Evolutionary conservation across 495 filamentous ascomycete genomes (phyloP).

Genomic region (Xylaria longipes): DNA sequence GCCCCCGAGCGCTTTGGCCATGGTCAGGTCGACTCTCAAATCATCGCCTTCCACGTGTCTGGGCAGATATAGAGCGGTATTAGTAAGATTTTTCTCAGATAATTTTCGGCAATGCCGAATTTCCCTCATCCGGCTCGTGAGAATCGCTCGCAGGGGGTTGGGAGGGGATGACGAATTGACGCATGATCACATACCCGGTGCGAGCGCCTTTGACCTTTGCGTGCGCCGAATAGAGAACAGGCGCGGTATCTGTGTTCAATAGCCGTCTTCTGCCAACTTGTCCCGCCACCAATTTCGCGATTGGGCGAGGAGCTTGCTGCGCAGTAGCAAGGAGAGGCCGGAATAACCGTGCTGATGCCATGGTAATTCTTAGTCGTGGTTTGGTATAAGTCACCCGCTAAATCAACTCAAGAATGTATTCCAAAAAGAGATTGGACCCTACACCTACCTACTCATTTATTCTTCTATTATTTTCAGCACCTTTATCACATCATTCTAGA

Average conservation of each 20-base stretch:
- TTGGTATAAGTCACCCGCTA: neutral
- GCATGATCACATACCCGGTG: slow-evolving; percentile 19
- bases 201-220: slow-evolving; percentile 26
- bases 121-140: neutral
- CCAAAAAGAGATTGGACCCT: neutral
- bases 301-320: neutral
- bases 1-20: slow-evolving; percentile 27
- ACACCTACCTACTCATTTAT: neutral
- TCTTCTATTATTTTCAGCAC: neutral
- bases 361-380: neutral
- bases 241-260: slow-evolving; percentile 26
- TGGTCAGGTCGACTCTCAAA: slow-evolving; percentile 22
- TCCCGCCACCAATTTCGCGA: neutral
- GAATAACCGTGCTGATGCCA: slow-evolving; percentile 2
- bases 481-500: neutral
- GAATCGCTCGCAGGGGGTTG: neutral
- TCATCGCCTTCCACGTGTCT: slow-evolving; percentile 27
- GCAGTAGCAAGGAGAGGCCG: neutral
- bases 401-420: neutral
- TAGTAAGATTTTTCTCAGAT: neutral
- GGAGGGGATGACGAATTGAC: too few relatives aligned
- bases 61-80: neutral
- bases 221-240: slow-evolving; percentile 23
- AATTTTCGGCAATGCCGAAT: neutral
- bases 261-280: neutral